Evolutionary conservation across 2,329 filamentous ascomycete species (phyloP).

Genomic region (Fusarium lyarnte): DNA sequence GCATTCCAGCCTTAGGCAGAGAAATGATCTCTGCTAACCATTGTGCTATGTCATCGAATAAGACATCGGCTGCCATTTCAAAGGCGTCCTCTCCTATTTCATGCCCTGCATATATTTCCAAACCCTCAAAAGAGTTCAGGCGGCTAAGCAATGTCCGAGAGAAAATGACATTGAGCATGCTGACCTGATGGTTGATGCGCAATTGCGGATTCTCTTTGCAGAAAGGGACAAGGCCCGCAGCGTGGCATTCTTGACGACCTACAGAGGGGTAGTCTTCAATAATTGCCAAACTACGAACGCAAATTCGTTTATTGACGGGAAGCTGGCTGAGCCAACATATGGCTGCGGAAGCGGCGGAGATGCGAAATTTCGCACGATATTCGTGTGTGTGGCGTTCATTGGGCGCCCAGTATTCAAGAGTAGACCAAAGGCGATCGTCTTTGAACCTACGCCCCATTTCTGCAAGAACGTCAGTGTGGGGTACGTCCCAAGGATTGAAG

Average conservation of each 20-base stretch:
- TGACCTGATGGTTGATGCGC: not conserved
- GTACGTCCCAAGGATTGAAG: not conserved
- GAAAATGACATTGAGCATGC: not conserved
- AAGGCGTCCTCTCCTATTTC: rapidly evolving
- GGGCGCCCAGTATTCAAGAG: rapidly evolving
- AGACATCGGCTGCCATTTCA: not conserved
- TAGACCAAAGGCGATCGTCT: not conserved
- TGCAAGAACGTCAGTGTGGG: rapidly evolving
- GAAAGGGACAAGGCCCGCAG: not conserved
- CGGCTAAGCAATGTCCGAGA: not conserved
- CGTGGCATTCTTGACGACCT: not conserved
- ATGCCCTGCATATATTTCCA: rapidly evolving
- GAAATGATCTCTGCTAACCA: not conserved
- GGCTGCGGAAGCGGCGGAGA: not conserved
- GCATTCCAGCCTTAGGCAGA: not conserved
- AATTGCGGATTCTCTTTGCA: conserved; percentile 2
- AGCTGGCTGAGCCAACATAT: not conserved
- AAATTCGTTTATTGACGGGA: not conserved
- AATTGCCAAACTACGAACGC: not conserved
- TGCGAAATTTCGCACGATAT: not conserved
- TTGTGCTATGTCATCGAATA: rapidly evolving
- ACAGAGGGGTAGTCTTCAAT: not conserved
- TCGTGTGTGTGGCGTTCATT: rapidly evolving
- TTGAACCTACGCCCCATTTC: not conserved
- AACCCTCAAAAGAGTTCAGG: rapidly evolving